Base-by-base conservation (phyloP, 139 green algal species). In the Chlorella sp. region DNA sequence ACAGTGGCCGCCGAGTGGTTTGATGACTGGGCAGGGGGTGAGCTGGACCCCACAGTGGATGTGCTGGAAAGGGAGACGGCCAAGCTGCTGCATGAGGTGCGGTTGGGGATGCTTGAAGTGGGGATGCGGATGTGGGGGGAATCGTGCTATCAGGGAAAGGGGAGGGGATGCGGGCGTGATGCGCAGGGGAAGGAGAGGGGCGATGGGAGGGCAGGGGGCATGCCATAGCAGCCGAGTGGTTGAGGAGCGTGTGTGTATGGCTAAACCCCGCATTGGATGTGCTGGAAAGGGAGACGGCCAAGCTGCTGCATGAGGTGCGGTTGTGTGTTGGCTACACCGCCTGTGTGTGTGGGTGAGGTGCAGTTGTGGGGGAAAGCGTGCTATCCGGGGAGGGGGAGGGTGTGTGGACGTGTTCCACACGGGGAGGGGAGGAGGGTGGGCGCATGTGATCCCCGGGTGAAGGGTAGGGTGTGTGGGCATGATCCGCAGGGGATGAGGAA, bases 81-180 rank as follows among this genome's bases (percentile, higher is more conserved):
- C 14, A 87, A 87, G 61, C 61, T 87, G 60, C 83, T 87, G 83
- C 60, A 60, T 61, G 61, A 87, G 83, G 83, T 77, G 37, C 4
- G 83, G 40, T 73, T 18, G 79, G 81, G 34, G 2, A 21, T 22
- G 39, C 39, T 5, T 87, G 60, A 1, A 21, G 16, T 4, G 34
- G 7, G 42, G n/a, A n/a, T n/a, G n/a, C n/a, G n/a, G n/a, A n/a
- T n/a, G n/a, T n/a, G n/a, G n/a, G n/a, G n/a, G n/a, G n/a, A n/a
- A n/a, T n/a, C n/a, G n/a, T n/a, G n/a, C n/a, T n/a, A n/a, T n/a
- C n/a, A n/a, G n/a, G n/a, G n/a, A n/a, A n/a, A n/a, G n/a, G n/a
- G n/a, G n/a, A n/a, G n/a, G n/a, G n/a, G n/a, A n/a, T n/a, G n/a
- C n/a, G n/a, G n/a, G n/a, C n/a, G n/a, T n/a, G n/a, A n/a, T n/a